Percentiles rank a stretch among this genome's conserved stretches.
phyloP scores from a whole-genome alignment of 2,329 filamentous ascomycete genomes.

The Cadophora sp. region DNA sequence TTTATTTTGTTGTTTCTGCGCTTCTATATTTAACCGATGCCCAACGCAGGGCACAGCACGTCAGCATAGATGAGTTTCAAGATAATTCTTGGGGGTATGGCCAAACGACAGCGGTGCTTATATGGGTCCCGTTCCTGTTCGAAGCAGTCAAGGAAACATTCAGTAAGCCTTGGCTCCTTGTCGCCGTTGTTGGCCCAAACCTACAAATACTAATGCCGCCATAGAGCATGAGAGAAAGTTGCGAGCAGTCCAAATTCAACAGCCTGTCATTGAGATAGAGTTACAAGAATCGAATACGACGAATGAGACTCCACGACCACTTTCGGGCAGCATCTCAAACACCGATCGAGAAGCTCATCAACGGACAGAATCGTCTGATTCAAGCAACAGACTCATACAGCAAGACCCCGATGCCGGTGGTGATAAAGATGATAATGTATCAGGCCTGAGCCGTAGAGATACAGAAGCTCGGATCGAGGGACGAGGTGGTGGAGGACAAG shows the following conservation, averaged over 20 bases:
- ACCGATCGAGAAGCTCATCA: not conserved
- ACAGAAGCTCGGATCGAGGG: not conserved
- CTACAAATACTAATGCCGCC: not conserved
- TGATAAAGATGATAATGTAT: not conserved
- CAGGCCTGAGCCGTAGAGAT: not conserved
- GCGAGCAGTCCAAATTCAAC: no score
- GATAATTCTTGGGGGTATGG: constrained; percentile 2
- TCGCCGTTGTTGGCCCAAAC: not conserved
- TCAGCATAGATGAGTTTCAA: not conserved
- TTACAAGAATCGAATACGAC: not conserved
- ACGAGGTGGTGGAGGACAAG: not conserved
- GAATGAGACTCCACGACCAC: not conserved
- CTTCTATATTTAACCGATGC: not conserved
- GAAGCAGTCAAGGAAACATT: not conserved
- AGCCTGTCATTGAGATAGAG: not conserved
- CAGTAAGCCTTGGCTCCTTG: not conserved
- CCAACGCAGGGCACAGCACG: not conserved
- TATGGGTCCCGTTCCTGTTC: not conserved
- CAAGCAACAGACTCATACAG: not conserved
- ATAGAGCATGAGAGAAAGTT: not conserved
- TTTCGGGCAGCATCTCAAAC: no score
- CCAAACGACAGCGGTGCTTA: not conserved
- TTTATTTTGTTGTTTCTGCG: not conserved
- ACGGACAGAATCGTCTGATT: not conserved
- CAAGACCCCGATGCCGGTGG: not conserved